phyloP scores from a whole-genome alignment of 352 stramenopile genomes.

The Pythium utonaiense region DNA sequence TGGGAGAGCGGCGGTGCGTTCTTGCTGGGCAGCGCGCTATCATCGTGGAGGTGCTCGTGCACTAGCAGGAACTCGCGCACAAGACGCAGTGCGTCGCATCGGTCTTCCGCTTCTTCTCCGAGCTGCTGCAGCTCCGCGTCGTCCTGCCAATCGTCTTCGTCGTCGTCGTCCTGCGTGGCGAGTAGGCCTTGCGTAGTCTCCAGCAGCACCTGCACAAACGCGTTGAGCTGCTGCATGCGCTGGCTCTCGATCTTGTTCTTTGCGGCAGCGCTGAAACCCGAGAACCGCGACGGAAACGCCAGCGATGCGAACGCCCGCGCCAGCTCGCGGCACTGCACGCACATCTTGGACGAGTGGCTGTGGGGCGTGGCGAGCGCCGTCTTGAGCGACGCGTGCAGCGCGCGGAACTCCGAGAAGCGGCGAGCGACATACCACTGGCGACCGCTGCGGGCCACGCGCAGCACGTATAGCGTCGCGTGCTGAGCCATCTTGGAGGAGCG shows the following conservation, averaged over 20 bases:
- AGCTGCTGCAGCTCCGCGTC: background rate
- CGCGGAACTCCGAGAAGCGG: slow-evolving; percentile 74
- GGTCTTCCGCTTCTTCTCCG: slow-evolving; percentile 34
- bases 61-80: slow-evolving; percentile 71
- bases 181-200: slow-evolving; percentile 65
- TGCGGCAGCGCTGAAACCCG: slow-evolving; percentile 34
- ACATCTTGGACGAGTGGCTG: slow-evolving; percentile 12
- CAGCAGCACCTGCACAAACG: slow-evolving; percentile 61
- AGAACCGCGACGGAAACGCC: slow-evolving; percentile 56
- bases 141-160: slow-evolving; percentile 7
- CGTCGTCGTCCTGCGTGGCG: slow-evolving; percentile 43
- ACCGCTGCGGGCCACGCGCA: slow-evolving; percentile 52
- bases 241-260: slow-evolving; percentile 53
- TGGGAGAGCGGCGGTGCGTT: background rate
- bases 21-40: no score
- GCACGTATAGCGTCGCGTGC: slow-evolving; percentile 67
- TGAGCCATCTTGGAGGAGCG: slow-evolving; percentile 49
- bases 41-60: slow-evolving; percentile 36
- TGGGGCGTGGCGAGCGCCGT: slow-evolving; percentile 24
- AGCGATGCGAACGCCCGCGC: slow-evolving; percentile 36
- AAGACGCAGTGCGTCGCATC: slow-evolving; percentile 42
- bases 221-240: slow-evolving; percentile 59
- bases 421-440: slow-evolving; percentile 70
- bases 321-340: slow-evolving; percentile 50
- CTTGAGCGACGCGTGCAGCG: slow-evolving; percentile 41